These are phyloP conservation scores for Cryptosporidium baileyi DNA, from an alignment of 169 alveolate species.

Conservation along the genomic window DNA sequence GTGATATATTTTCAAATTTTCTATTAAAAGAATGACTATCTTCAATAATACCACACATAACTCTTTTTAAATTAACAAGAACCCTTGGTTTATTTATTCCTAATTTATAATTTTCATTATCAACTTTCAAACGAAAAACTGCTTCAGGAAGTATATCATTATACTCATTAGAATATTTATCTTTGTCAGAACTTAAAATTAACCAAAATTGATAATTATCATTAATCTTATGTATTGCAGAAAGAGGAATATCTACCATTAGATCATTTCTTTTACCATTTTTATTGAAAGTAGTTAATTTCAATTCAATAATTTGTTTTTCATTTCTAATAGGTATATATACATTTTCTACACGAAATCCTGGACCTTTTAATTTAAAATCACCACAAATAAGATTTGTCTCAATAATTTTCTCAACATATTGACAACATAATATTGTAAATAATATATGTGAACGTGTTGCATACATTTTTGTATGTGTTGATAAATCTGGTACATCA, in stretches of 20 bases:
- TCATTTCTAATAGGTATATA: slow-evolving; percentile 64
- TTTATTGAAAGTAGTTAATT: slow-evolving; percentile 50
- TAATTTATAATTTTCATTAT: slow-evolving; percentile 18
- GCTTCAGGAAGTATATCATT: slow-evolving; percentile 65
- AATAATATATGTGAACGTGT: slow-evolving; percentile 49
- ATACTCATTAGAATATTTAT: slow-evolving; percentile 19
- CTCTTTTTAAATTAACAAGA: slow-evolving; percentile 3
- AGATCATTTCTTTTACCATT: slow-evolving; percentile 33
- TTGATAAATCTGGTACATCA: slow-evolving; percentile 68
- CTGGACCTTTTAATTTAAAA: slow-evolving; percentile 67
- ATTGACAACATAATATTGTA: slow-evolving; percentile 27
- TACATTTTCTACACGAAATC: slow-evolving; percentile 55
- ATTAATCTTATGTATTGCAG: slow-evolving; percentile 37
- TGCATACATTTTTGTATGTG: slow-evolving; percentile 67
- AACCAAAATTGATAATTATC: slow-evolving; percentile 34
- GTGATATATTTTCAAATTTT: too few species aligned
- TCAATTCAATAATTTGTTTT: slow-evolving; percentile 30
- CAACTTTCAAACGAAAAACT: slow-evolving; percentile 61
- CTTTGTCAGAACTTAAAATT: slow-evolving; percentile 6
- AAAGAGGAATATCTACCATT: slow-evolving; percentile 34
- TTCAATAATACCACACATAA: slow-evolving; percentile 55
- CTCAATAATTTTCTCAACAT: slow-evolving; percentile 47
- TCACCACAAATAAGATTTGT: slow-evolving; percentile 46
- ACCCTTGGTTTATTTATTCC: slow-evolving; percentile 39
- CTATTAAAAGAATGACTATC: neutral